Evolutionary conservation across 768 basidiomycete species (phyloP).

Genomic region (Podaxis rugospora): DNA sequence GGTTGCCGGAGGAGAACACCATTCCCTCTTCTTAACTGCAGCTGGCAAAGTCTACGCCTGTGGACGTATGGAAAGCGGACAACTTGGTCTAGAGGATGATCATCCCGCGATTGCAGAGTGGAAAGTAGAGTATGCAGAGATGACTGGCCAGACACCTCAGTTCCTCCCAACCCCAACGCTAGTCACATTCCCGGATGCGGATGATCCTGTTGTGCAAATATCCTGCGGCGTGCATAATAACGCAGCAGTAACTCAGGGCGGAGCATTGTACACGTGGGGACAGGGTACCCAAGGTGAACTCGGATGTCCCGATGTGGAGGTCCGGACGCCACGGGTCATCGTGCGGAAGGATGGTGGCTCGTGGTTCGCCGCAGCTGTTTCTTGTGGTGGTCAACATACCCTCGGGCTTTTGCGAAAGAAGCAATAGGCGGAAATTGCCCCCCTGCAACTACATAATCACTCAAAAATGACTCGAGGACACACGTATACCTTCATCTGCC

Average conservation of each 20-base stretch:
- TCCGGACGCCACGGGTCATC: slow-evolving; percentile 58
- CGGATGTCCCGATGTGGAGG: slow-evolving; percentile 57
- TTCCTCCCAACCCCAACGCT: slow-evolving; percentile 64
- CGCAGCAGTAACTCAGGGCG: slow-evolving; percentile 61
- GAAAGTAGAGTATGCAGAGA: slow-evolving; percentile 37
- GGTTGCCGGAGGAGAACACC: slow-evolving; percentile 83
- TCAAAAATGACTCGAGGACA: not conserved
- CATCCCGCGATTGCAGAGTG: slow-evolving; percentile 41
- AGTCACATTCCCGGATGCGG: slow-evolving; percentile 56
- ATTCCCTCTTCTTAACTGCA: slow-evolving; percentile 84
- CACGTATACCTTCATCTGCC: not conserved
- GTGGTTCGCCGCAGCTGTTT: slow-evolving; percentile 60
- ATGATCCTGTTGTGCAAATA: slow-evolving; percentile 63
- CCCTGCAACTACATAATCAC: not conserved
- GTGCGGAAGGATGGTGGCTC: slow-evolving; percentile 70
- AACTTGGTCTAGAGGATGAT: slow-evolving; percentile 74
- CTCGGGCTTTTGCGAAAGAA: slow-evolving; percentile 70
- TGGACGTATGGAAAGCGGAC: slow-evolving; percentile 80
- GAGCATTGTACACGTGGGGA: slow-evolving; percentile 75
- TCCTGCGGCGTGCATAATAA: slow-evolving; percentile 72
- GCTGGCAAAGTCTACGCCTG: slow-evolving; percentile 83
- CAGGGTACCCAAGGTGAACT: slow-evolving; percentile 76
- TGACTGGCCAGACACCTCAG: slow-evolving; percentile 38
- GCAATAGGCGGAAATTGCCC: slow-evolving; percentile 16
- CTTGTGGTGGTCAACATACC: slow-evolving; percentile 80